Evolutionary conservation across 768 basidiomycete species (phyloP), one percentile per base, ranked within the genome.

Genomic region (Dendrothele bispora): DNA sequence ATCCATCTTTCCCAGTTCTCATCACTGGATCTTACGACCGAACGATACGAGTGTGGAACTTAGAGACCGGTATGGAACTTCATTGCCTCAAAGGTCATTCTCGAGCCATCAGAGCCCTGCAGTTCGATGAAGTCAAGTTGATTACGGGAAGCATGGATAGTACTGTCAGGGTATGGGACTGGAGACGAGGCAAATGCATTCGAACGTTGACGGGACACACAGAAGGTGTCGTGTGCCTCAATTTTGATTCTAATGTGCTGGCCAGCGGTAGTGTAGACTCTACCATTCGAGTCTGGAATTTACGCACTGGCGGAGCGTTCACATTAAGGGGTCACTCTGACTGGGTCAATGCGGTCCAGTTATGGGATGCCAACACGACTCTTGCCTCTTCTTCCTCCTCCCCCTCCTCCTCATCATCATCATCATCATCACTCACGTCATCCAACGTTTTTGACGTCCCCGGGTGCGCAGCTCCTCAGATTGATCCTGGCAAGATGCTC

Each of bases 1-100:
- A 92, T 63, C 88, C 91, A 7, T 74, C 83, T 7, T 97, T 94
- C 60, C 94, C 95, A 5, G 83, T 99, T 52, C 84, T 99, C 45
- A 94, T 99, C 73, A 95, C 97, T 2, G 97, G 97, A 22, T 97
- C 94, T 2, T 98, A 97, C 67, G 97, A 99, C 61, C 85, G 90
- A 57, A 97, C 93, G 3, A 84, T 86, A 4, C 83, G 95, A 17
- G 85, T 99, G 5, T 99, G 97, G 97, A 97, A 98, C 62, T 78
- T 98, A 43, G 95, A 98, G 67, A 91, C 88, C 0, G 95, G 94
- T 17, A 72, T 78, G 41, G 86, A 90, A 61, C 74, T 98, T 25
- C 86, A 84, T 44, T 86, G 86, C 59, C 77, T 99, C 39, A 81
- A 78, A 32, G 97, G 97, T 12, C 97, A 99, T 60, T 90, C 90